Conservation (phyloP, 495 filamentous ascomycete genomes). For the Annulohypoxylon maeteangense region DNA sequence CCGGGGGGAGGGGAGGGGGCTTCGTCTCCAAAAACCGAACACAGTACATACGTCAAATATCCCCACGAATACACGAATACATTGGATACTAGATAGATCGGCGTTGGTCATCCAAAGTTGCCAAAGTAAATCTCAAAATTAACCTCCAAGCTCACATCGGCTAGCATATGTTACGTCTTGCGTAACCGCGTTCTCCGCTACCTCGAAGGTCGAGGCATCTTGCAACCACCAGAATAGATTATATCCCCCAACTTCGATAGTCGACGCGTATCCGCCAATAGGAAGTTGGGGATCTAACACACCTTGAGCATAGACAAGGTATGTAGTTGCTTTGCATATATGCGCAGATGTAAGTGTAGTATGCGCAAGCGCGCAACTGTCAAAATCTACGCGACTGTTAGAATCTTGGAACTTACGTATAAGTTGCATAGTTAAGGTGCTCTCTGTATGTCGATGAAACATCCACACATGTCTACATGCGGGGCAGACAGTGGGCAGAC, state of each 20-base stretch:
- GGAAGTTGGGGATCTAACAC: slow-evolving; percentile 23
- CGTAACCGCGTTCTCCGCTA: slow-evolving; percentile 38
- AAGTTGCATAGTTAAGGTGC: slow-evolving; percentile 21
- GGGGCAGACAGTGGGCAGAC: slow-evolving; percentile 7
- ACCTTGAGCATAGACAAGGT: slow-evolving; percentile 31
- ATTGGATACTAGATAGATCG: not conserved
- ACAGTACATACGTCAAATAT: slow-evolving; percentile 12
- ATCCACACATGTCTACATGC: slow-evolving; percentile 16
- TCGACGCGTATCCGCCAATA: slow-evolving; percentile 31
- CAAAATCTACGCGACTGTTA: slow-evolving; percentile 29
- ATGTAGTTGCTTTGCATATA: slow-evolving; percentile 8
- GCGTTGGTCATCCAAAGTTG: not conserved
- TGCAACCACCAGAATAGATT: slow-evolving; percentile 34
- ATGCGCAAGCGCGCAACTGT: slow-evolving; percentile 34
- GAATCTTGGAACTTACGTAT: slow-evolving; percentile 23
- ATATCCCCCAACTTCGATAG: slow-evolving; percentile 24
- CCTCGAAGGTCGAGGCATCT: slow-evolving; percentile 13
- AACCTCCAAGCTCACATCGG: not conserved
- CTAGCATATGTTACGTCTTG: not conserved
- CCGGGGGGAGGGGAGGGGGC: not conserved
- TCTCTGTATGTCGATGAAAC: slow-evolving; percentile 7
- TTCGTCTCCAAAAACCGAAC: slow-evolving; percentile 2
- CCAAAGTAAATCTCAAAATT: not conserved
- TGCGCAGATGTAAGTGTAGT: slow-evolving; percentile 12
- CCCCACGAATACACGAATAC: not conserved